A percentile compares a stretch with the other conserved stretches of the same genome.
These are phyloP conservation scores for Cyberlindnera xylosilytica DNA, from an alignment of 805 yeast genomes.

Conservation along the genomic window DNA sequence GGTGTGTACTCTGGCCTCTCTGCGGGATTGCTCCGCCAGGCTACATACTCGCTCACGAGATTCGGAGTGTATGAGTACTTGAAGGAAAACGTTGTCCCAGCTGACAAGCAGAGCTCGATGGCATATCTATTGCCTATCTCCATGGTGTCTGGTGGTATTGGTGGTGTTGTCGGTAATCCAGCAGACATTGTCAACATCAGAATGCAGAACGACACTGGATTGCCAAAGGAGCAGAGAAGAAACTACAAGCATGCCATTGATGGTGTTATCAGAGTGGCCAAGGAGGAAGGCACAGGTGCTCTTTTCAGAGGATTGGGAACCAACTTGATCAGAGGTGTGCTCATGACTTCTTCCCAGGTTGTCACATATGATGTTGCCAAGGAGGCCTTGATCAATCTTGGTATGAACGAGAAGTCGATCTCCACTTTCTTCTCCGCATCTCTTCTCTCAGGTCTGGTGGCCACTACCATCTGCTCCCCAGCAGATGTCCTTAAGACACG, in stretches of 20 bases:
- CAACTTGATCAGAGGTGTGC: slow-evolving; percentile 72
- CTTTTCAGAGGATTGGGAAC: slow-evolving; percentile 76
- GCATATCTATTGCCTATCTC: slow-evolving; percentile 67
- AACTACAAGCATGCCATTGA: slow-evolving; percentile 76
- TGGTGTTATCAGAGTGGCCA: slow-evolving; percentile 59
- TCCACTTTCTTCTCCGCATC: slow-evolving; percentile 79
- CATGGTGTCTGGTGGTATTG: slow-evolving; percentile 81
- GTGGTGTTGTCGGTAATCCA: slow-evolving; percentile 86
- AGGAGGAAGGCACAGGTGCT: slow-evolving; percentile 57
- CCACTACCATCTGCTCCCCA: slow-evolving; percentile 90
- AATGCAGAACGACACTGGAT: slow-evolving; percentile 83
- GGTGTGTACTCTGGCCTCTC: slow-evolving; percentile 80
- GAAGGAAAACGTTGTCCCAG: slow-evolving; percentile 51
- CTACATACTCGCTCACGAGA: slow-evolving; percentile 82
- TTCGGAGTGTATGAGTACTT: slow-evolving; percentile 82
- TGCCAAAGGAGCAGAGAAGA: slow-evolving; percentile 62
- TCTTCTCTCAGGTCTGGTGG: slow-evolving; percentile 78
- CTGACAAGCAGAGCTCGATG: slow-evolving; percentile 50
- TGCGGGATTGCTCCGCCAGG: slow-evolving; percentile 82
- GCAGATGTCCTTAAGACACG: slow-evolving; percentile 89
- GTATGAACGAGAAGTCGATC: slow-evolving; percentile 56
- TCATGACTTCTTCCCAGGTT: slow-evolving; percentile 90
- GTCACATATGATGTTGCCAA: slow-evolving; percentile 83
- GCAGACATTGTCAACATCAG: slow-evolving; percentile 84
- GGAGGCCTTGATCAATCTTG: slow-evolving; percentile 48